Evolutionary conservation across 352 stramenopile genomes (phyloP).

Genomic region (Pelagophyceae sp.): DNA sequence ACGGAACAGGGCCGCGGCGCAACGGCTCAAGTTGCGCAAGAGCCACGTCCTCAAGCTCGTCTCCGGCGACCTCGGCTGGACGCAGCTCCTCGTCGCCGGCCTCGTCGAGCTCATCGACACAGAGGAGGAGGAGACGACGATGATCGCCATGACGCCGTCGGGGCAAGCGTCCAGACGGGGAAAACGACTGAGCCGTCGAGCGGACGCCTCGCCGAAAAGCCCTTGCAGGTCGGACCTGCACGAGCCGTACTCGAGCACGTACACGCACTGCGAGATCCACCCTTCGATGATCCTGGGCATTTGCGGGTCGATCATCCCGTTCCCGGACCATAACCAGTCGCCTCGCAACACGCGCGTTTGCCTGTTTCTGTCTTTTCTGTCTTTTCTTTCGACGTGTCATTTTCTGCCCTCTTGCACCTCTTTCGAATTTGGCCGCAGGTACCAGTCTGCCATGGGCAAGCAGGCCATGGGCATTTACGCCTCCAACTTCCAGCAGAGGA

Average conservation of each 20-base stretch:
- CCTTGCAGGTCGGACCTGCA: constrained; percentile 58
- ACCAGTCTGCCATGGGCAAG: constrained; percentile 95
- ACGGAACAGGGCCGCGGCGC: constrained; percentile 30
- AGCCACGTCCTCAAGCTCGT: constrained; percentile 89
- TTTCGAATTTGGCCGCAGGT: too few species aligned
- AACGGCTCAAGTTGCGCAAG: constrained; percentile 89
- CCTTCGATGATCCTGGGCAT: constrained; percentile 99
- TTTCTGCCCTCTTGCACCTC: neutral
- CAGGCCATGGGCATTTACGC: constrained; percentile 99
- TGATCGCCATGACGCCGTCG: constrained; percentile 99
- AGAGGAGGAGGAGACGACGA: constrained; percentile 98
- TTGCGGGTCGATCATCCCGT: constrained; percentile 98
- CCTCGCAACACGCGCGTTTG: constrained; percentile 99
- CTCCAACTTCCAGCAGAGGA: constrained; percentile 95
- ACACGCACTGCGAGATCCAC: constrained; percentile 99
- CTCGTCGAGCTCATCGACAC: constrained; percentile 96
- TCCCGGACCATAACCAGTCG: constrained; percentile 99
- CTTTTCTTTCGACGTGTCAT: constrained; percentile 2
- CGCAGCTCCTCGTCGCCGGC: constrained; percentile 74
- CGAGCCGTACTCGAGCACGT: constrained; percentile 77
- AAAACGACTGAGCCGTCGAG: constrained; percentile 21
- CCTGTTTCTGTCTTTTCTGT: constrained; percentile 3
- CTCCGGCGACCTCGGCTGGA: constrained; percentile 46
- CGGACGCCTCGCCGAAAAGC: too few species aligned
- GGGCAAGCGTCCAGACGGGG: too few species aligned